These are phyloP conservation scores for Pezicula carpinea DNA, from an alignment of 2,329 filamentous ascomycete species.

Conservation along the genomic window DNA sequence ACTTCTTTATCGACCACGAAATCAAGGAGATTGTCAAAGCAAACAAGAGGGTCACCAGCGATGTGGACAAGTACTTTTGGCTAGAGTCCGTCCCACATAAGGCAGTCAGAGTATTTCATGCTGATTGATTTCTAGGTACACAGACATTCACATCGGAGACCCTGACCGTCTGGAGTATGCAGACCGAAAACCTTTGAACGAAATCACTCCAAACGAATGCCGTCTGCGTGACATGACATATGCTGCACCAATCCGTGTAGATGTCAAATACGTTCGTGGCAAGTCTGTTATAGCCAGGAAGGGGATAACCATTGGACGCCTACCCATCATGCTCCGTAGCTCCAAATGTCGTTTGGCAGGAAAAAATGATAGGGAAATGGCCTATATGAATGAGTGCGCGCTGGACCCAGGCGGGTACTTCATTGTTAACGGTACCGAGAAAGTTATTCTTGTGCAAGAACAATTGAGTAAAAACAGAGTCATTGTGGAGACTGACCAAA, in stretches of 20 bases:
- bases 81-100: constrained; percentile 52
- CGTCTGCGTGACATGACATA: constrained; percentile 97
- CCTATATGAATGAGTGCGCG: constrained; percentile 88
- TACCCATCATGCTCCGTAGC: constrained; percentile 96
- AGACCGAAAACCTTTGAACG: constrained; percentile 62
- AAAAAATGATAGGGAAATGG: constrained; percentile 85
- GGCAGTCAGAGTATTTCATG: background rate
- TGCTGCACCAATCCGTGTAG: constrained; percentile 86
- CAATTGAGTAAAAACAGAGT: constrained; percentile 99
- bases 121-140: constrained; percentile 46
- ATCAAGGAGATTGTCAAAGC: constrained; percentile 95
- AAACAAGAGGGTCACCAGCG: constrained; percentile 82
- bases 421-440: constrained; percentile 95
- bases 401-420: constrained; percentile 97
- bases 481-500: constrained; percentile 88
- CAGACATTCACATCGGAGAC: constrained; percentile 80
- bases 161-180: constrained; percentile 77
- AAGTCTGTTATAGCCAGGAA: constrained; percentile 70
- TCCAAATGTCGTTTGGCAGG: constrained; percentile 84
- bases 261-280: constrained; percentile 85
- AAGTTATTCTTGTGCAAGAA: constrained; percentile 97
- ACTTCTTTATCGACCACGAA: constrained; percentile 95
- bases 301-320: constrained; percentile 77
- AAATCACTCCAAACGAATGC: constrained; percentile 93
- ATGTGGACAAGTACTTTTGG: constrained; percentile 89